Evolutionary conservation across 257 asterid species (phyloP), one percentile per base, ranked within the genome.

Genomic region (Solanum pennellii): DNA sequence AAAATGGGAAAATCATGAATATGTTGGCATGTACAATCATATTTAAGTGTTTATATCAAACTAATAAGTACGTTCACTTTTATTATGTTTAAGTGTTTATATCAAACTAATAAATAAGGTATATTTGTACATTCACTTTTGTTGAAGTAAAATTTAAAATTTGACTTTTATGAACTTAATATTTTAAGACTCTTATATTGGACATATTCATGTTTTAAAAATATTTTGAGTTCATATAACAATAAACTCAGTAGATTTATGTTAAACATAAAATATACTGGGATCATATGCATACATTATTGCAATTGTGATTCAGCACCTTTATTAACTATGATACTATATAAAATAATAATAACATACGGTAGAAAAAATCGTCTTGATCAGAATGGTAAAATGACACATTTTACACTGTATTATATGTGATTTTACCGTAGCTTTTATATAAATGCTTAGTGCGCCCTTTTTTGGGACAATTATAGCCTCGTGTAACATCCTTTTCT

Each of bases 321-420:
- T 62, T 62, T 23, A 62, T 62, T 23, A 10, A 4, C 69, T 23
- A 60, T 23, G 25, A 60, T 9, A 23, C 23, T 21, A 47, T 14
- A 14, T 14, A 14, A 5, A 45, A 12, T 45, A 47, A 49, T 49
- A 49, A 15, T 0, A 49, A 15, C 2, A 49, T 49, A 52, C 39
- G 0, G 5, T 35, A 37, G 7, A 6, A 37, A 5, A 5, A 37
- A 5, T 37, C 1, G 0, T 35, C 0, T 37, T 1, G 0, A 37
- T 37, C 7, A 37, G 0, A 37, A 5, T 37, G 39, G 2, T 37
- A 37, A 37, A 37, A 37, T 37, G 1, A 37, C 39, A 37, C 1
- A 37, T 37, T 37, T 37, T 37, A 37, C 1, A 1, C 0, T 1
- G 7, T 35, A 6, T 35, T 35, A 35, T 35, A 35, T 35, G 39